Evolutionary conservation across 75 land plant species (phyloP), one percentile per base, ranked within the genome.

Genomic region (Pinus taeda): DNA sequence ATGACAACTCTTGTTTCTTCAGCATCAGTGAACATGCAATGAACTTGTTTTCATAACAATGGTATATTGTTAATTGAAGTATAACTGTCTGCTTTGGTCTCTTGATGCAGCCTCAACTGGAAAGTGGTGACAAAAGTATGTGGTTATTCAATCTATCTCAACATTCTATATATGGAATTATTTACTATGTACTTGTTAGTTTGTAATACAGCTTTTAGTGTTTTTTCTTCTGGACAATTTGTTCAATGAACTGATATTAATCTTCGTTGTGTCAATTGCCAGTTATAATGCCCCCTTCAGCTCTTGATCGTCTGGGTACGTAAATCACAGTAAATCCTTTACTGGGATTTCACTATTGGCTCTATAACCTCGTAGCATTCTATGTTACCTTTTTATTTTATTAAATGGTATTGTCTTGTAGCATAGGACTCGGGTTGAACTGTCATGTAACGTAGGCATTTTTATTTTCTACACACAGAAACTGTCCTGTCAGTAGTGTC

Each of bases 261-360:
- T 71, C 22, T 82, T 8, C 53, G 0, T 73, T 56, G 11, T 61
- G 60, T 30, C 53, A 37, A 61, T 9, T 85, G 77, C 26, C 90
- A 93, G 97, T 94, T 81, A 89, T 94, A 76, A 94, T 94, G 97
- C 97, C 97, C 74, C 88, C 95, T 13, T 94, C 97, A 57, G 97
- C 97, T 36, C 97, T 94, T 62, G 93, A 92, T 82, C 89, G 90
- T 57, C 89, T 92, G 70, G 94, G 96, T 92, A 74, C 75, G 53
- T 49, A 1, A 49, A 49, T 49, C 53, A 49, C 11, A 49, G 75
- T 59, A 26, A 45, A 36, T 36, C 30, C 61, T 14, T 58, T 58
- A 60, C 11, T 74, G 8, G 69, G 17, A 21, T 69, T 69, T 69
- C 6, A 49, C 53, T 49, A 49, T 69, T 42, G 71, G 53, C 11